These are phyloP conservation scores for Calonectria hongkongensis DNA, from an alignment of 2,329 filamentous ascomycete species.

Conservation along the genomic window DNA sequence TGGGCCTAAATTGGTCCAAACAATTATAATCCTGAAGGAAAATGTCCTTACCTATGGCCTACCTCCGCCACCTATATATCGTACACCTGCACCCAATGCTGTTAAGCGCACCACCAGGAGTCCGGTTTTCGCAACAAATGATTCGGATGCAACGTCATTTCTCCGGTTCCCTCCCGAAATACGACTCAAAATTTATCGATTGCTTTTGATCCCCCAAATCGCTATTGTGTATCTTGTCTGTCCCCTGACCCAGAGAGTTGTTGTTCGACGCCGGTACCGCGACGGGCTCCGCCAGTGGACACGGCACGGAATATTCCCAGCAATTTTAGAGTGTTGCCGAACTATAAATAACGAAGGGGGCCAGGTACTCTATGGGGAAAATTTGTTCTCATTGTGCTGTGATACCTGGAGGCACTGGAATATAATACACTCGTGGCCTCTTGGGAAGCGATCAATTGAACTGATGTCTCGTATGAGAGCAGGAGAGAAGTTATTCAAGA, in stretches of 20 bases:
- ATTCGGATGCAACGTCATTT: slow-evolving; percentile 8
- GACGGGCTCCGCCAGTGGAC: slow-evolving; percentile 1
- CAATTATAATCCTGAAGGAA: background rate
- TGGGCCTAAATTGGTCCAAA: background rate
- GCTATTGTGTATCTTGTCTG: background rate
- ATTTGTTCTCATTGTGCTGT: background rate
- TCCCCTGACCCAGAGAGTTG: background rate
- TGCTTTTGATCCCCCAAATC: background rate
- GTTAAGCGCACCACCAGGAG: slow-evolving; percentile 16
- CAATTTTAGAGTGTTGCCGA: slow-evolving; percentile 18
- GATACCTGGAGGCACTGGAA: background rate
- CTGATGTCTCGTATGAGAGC: background rate
- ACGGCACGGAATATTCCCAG: slow-evolving; percentile 17
- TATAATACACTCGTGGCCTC: background rate
- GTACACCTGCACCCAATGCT: slow-evolving; percentile 14
- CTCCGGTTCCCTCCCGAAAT: slow-evolving; percentile 24
- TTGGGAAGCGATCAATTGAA: background rate
- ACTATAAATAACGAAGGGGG: background rate
- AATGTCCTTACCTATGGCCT: background rate
- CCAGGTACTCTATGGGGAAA: slow-evolving; percentile 20
- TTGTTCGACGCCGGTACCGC: background rate
- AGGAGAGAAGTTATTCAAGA: background rate
- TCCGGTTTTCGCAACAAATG: slow-evolving; percentile 1
- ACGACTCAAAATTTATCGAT: slow-evolving; percentile 16
- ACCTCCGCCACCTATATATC: background rate